Evolutionary conservation across 768 basidiomycete genomes (phyloP), one percentile per base, ranked within the genome.

Genomic region (Amanita muscaria): DNA sequence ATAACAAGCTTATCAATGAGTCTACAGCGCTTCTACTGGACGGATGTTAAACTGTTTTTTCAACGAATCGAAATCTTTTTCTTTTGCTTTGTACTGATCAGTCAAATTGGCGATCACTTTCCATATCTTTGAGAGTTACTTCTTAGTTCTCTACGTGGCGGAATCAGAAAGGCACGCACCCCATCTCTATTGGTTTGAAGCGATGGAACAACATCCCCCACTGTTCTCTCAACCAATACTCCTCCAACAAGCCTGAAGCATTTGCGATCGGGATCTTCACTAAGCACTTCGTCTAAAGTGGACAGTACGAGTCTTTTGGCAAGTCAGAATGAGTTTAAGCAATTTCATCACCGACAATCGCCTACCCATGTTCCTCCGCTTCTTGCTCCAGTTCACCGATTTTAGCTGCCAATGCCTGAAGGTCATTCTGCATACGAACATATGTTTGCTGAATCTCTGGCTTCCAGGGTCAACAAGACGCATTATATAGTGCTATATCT

Each of bases 191-290:
- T 97, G n/a, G 83, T 88, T 61, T 88, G 78, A 34, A 99, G 66
- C 22, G 85, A 80, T 29, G 96, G 94, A 29, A 88, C 81, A 40
- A 98, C 89, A 53, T 98, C 94, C 59, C 85, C 82, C 36, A 98
- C 96, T 2, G 93, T 97, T 37, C 93, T 76, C 60, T 98, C 92
- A 22, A 98, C 94, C 12, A 99, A 74, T 5, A 96, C 83, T 22
- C 94, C 94, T 4, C 96, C 96, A 51, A 99, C 86, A 53, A 98
- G 72, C 42, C 94, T 82, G 68, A 97, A 99, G 64, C 96, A 98
- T 68, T 90, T 92, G 46, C 96, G 81, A 63, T 81, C 75, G 14
- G 94, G 92, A 47, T 93, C 87, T 47, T 80, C 76, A n/a, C 68
- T 70, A 30, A 90, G 66, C 8, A 81, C 80, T 51, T 97, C 91